Percentiles rank a stretch among this genome's conserved stretches.
These are phyloP conservation scores for Trametes cinnabarina DNA, from an alignment of 768 basidiomycete species.

Conservation along the genomic window DNA sequence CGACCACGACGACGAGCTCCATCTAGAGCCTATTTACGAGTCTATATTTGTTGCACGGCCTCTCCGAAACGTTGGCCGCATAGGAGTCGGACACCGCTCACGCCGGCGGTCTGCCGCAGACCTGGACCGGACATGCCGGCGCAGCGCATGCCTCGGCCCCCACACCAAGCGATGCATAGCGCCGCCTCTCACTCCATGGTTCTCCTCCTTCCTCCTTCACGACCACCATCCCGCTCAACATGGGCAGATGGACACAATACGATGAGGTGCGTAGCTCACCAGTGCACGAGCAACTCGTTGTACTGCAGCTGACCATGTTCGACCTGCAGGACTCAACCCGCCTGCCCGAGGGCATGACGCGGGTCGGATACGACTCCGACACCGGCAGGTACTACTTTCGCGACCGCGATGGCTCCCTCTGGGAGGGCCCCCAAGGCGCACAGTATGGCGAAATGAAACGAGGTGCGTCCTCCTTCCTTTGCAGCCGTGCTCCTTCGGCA, in stretches of 20 bases:
- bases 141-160: constrained; percentile 6
- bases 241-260: constrained; percentile 40
- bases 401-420: constrained; percentile 49
- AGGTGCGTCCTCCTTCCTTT: constrained; percentile 34
- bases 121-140: constrained; percentile 8
- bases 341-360: constrained; percentile 52
- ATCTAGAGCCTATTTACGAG: too few species aligned
- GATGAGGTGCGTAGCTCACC: constrained; percentile 31
- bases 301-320: background rate
- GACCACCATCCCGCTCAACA: constrained; percentile 14
- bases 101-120: background rate
- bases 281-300: background rate
- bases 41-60: too few species aligned
- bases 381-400: constrained; percentile 63
- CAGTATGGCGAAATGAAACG: constrained; percentile 52
- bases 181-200: background rate
- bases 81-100: too few species aligned
- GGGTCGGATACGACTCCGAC: constrained; percentile 78
- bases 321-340: constrained; percentile 48
- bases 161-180: background rate
- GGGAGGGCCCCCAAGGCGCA: constrained; percentile 60
- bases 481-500: background rate
- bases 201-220: constrained; percentile 4
- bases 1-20: too few species aligned
- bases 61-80: too few species aligned